Evolutionary conservation across 139 green algal genomes (phyloP).

Genomic region (Coelastrella sp.): DNA sequence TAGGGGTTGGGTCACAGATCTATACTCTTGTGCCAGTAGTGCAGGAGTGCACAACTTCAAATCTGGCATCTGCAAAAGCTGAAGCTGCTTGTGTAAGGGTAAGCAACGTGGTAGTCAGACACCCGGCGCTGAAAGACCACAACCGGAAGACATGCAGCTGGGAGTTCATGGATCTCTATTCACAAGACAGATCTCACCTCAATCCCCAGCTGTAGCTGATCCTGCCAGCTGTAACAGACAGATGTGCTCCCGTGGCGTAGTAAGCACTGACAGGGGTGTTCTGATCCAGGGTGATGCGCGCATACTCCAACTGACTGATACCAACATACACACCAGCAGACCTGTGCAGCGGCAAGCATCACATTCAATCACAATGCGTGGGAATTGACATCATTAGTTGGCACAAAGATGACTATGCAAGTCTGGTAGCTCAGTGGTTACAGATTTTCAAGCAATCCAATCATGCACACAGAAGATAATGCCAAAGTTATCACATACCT

Average conservation of each 20-base stretch:
- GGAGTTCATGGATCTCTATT: too few relatives aligned
- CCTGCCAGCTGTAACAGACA: slow-evolving; percentile 78
- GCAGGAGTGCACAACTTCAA: too few relatives aligned
- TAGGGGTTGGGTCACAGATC: not conserved
- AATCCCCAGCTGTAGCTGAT: slow-evolving; percentile 71
- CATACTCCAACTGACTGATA: slow-evolving; percentile 83
- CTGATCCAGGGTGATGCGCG: slow-evolving; percentile 63
- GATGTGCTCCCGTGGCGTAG: slow-evolving; percentile 80
- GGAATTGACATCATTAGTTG: too few relatives aligned
- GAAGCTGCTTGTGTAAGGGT: too few relatives aligned
- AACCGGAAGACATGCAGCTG: too few relatives aligned
- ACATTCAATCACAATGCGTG: too few relatives aligned
- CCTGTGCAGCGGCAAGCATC: not conserved
- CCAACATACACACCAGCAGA: slow-evolving; percentile 81
- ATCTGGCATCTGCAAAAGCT: slow-evolving; percentile 42
- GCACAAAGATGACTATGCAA: too few relatives aligned
- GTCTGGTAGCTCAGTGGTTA: not conserved
- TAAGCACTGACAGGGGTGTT: slow-evolving; percentile 59
- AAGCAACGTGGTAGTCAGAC: too few relatives aligned
- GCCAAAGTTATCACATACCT: not conserved
- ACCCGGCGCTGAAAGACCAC: too few relatives aligned
- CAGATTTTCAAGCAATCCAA: not conserved
- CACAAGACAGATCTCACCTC: not conserved
- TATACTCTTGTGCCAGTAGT: too few relatives aligned
- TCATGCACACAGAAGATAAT: not conserved